A percentile compares a stretch with the other conserved stretches of the same genome.
Conservation (phyloP, 768 basidiomycete species). For the Hydnomerulius pinastri region DNA sequence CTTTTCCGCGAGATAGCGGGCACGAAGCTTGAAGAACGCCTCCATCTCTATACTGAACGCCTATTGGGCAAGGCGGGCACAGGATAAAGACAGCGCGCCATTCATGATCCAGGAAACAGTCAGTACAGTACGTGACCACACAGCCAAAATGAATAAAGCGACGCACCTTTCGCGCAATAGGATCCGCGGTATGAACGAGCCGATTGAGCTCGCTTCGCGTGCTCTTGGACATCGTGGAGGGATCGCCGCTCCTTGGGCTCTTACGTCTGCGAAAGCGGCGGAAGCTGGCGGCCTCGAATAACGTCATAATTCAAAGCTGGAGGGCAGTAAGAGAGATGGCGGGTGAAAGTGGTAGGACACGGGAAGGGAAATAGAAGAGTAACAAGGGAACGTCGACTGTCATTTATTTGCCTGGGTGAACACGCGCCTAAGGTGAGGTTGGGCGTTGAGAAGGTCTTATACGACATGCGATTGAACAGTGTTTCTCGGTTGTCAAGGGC, state of each 20-base stretch:
- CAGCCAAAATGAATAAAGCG: constrained; percentile 26
- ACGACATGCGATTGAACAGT: background rate
- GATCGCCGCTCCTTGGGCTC: constrained; percentile 47
- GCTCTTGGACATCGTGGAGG: constrained; percentile 39
- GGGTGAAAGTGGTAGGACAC: constrained; percentile 27
- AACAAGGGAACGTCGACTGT: constrained; percentile 1
- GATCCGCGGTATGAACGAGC: constrained; percentile 63
- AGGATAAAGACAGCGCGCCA: background rate
- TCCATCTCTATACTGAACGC: constrained; percentile 93
- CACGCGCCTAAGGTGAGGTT: constrained; percentile 25
- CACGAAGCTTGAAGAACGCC: constrained; percentile 94
- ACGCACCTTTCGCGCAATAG: constrained; percentile 56
- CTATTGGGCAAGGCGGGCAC: constrained; percentile 38
- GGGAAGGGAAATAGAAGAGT: constrained; percentile 17
- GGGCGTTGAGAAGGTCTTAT: background rate
- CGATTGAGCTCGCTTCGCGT: constrained; percentile 70
- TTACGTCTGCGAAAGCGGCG: constrained; percentile 44
- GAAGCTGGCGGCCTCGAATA: constrained; percentile 36
- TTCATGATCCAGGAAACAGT: background rate
- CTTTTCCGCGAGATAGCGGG: constrained; percentile 87
- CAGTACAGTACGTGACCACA: constrained; percentile 39
- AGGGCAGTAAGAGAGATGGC: constrained; percentile 4
- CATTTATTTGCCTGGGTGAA: constrained; percentile 20
- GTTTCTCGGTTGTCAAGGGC: constrained; percentile 7
- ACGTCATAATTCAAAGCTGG: constrained; percentile 13